phyloP scores from a whole-genome alignment of 2,329 filamentous ascomycete species.

The Grosmannia serpens region DNA sequence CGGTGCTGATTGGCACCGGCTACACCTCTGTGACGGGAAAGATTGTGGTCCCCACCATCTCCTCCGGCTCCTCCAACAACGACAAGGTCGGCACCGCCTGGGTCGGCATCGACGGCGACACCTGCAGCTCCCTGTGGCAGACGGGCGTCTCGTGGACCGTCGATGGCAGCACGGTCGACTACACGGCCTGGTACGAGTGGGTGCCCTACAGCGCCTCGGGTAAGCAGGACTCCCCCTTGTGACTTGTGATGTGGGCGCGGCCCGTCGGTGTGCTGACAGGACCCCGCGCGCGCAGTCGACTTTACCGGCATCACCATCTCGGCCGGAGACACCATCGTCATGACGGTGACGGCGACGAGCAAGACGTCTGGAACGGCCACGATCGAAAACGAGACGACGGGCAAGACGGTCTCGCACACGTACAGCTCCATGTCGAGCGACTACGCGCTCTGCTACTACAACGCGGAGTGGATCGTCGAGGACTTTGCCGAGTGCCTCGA shows the following conservation, averaged over 20 bases:
- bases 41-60: conserved; percentile 16
- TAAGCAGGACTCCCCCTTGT: background rate
- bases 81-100: conserved; percentile 17
- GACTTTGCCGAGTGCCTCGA: conserved; percentile 14
- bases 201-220: conserved; percentile 17
- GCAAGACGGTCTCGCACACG: conserved; percentile 34
- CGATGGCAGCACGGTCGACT: conserved; percentile 1
- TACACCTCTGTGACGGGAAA: conserved; percentile 14
- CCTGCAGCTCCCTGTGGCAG: conserved; percentile 18
- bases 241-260: no score
- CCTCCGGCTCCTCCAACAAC: conserved; percentile 6
- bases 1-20: conserved; percentile 3
- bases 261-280: background rate
- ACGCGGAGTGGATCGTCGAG: conserved; percentile 19
- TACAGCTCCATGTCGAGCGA: conserved; percentile 20
- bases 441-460: conserved; percentile 16
- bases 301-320: conserved; percentile 16
- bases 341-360: conserved; percentile 15
- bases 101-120: conserved; percentile 21
- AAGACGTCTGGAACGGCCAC: conserved; percentile 12
- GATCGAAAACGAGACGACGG: conserved; percentile 22
- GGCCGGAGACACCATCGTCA: conserved; percentile 18
- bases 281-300: conserved; percentile 2
- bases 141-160: conserved; percentile 17
- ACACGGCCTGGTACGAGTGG: conserved; percentile 22